These are phyloP conservation scores for Mycosphaerella arachidis DNA, from an alignment of 2,329 filamentous ascomycete genomes.

Conservation along the genomic window DNA sequence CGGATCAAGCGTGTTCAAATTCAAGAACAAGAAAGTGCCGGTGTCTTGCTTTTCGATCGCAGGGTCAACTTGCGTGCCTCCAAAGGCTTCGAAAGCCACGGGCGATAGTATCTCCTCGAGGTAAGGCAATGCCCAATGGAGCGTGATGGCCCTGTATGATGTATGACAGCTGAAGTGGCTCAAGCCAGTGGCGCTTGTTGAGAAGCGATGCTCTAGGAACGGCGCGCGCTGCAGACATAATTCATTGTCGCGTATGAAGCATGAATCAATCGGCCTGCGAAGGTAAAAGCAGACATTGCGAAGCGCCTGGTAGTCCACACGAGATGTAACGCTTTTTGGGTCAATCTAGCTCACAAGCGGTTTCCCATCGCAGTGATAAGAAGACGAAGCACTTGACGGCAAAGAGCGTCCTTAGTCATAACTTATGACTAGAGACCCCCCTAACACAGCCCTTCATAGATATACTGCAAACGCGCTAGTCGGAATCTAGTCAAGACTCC, in stretches of 20 bases:
- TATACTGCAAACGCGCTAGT: too few species aligned
- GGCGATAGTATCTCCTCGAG: not conserved
- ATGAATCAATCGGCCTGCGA: not conserved
- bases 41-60: not conserved
- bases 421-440: too few species aligned
- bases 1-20: not conserved
- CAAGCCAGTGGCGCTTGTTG: not conserved
- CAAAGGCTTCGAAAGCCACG: not conserved
- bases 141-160: not conserved
- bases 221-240: not conserved
- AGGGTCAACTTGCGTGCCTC: not conserved
- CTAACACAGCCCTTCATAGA: too few species aligned
- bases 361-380: too few species aligned
- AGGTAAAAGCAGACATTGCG: too few species aligned
- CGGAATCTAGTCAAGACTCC: too few species aligned
- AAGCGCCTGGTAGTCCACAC: too few species aligned
- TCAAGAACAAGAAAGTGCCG: not conserved
- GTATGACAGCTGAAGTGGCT: not conserved
- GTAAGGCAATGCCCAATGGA: not conserved
- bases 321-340: too few species aligned
- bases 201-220: not conserved
- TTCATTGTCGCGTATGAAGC: too few species aligned
- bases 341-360: too few species aligned
- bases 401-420: too few species aligned
- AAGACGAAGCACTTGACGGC: too few species aligned